Base-by-base conservation (phyloP, 345 rosid genomes). In the Tarenaya hassleriana region DNA sequence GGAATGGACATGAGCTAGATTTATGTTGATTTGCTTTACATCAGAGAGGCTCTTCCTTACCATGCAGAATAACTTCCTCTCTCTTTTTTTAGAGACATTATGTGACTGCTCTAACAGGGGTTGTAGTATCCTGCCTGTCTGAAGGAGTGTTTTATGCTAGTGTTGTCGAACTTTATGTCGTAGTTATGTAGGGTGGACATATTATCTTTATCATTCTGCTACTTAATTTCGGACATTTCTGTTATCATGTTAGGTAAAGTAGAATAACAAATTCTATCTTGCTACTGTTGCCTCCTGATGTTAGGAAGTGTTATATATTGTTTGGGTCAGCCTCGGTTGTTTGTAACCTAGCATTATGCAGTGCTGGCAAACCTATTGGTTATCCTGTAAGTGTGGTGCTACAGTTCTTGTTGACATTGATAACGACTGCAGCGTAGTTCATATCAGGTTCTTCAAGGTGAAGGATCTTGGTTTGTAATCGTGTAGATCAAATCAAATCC, bases 1-100 rank as follows among this genome's bases (percentile, higher is more conserved):
- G 95, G 94, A 67, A 88, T 88, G 98, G 98, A 92, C 40, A 59
- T 74, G 77, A 87, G 75, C 86, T 92, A 84, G 91, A 76, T 80
- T 58, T n/a, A 0, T 41, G 53, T 34, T 35, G 62, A 58, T 58
- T 54, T 47, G 15, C 34, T 15, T 41, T 19, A n/a, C 15, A 8
- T 52, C 43, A 20, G 56, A 61, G 63, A 50, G 59, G 50, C 72
- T 56, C 63, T 50, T 61, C 41, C 11, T 37, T 61, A 56, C 61
- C 19, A 61, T 20, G 10, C 61, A 68, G 59, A 49, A 55, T 68
- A 49, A 68, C 72, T 64, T 29, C 49, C 56, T 70, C 66, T 63
- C 15, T 51, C 39, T 63, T 64, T 64, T 34, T 1, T 59, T 52
- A 58, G 73, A 64, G 77, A 77, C 78, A 50, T 51, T 37, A 65